Conservation (phyloP, 1,284 basidiomycete genomes). For the Thecaphora thlaspeos region DNA sequence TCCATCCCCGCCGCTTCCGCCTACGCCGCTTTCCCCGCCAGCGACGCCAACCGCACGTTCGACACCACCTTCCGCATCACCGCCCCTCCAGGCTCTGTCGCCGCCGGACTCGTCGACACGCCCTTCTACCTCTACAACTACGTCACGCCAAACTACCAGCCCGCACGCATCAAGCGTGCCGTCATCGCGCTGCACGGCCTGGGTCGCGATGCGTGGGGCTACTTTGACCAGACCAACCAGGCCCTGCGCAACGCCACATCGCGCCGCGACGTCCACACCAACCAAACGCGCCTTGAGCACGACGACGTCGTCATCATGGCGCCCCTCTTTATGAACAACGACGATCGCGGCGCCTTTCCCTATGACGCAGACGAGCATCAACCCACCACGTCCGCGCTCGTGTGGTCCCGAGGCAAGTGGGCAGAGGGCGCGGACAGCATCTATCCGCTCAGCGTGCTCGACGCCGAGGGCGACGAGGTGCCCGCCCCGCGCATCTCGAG, state of each 20-base stretch:
- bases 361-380: slow-evolving; percentile 9
- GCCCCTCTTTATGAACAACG: slow-evolving; percentile 35
- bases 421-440: slow-evolving; percentile 33
- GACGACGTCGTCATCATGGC: slow-evolving; percentile 44
- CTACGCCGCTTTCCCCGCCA: slow-evolving; percentile 15
- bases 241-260: slow-evolving; percentile 37
- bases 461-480: slow-evolving; percentile 9
- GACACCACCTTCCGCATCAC: slow-evolving; percentile 22
- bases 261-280: slow-evolving; percentile 11
- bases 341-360: slow-evolving; percentile 29
- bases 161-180: slow-evolving; percentile 22
- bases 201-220: slow-evolving; percentile 39
- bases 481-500: slow-evolving; percentile 21
- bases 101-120: slow-evolving; percentile 8
- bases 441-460: slow-evolving; percentile 14
- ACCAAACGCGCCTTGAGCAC: slow-evolving; percentile 7
- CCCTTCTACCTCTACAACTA: slow-evolving; percentile 34
- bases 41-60: slow-evolving; percentile 30
- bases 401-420: slow-evolving; percentile 28
- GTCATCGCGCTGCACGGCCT: slow-evolving; percentile 40
- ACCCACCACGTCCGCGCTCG: slow-evolving; percentile 23
- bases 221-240: slow-evolving; percentile 29
- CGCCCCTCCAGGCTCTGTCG: slow-evolving; percentile 8
- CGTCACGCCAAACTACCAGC: slow-evolving; percentile 24
- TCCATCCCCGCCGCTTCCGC: no score